Evolutionary conservation across 192 early-diverging fungal species (phyloP).

Genomic region (Linnemannia elongata): DNA sequence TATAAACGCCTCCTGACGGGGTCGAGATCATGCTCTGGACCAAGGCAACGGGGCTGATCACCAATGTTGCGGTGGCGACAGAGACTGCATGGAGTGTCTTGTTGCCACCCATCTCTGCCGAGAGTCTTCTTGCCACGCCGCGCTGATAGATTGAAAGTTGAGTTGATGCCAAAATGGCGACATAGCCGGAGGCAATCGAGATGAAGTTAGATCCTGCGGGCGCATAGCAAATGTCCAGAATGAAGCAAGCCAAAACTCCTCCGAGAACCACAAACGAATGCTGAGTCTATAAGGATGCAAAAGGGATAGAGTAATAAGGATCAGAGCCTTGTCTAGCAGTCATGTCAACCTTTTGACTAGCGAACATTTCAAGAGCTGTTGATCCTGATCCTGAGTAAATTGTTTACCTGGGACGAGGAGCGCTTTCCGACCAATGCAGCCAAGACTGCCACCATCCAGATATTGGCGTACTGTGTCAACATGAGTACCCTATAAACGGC

Average conservation of each 20-base stretch:
- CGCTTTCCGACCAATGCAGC: constrained; percentile 46
- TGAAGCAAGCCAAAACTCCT: constrained; percentile 33
- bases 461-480: constrained; percentile 59
- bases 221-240: constrained; percentile 35
- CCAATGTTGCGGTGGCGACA: constrained; percentile 36
- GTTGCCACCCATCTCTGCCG: constrained; percentile 55
- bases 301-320: background rate
- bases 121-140: constrained; percentile 48
- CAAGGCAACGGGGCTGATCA: constrained; percentile 55
- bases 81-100: constrained; percentile 45
- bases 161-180: constrained; percentile 38
- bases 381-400: background rate
- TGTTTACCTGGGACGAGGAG: constrained; percentile 36
- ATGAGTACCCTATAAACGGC: constrained; percentile 46
- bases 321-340: background rate
- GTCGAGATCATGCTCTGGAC: constrained; percentile 45
- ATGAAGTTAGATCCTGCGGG: constrained; percentile 37
- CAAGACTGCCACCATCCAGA: constrained; percentile 56
- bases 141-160: constrained; percentile 54
- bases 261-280: constrained; percentile 41
- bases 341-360: background rate
- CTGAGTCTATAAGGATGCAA: constrained; percentile 15
- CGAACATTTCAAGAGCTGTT: background rate
- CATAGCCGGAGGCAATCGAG: constrained; percentile 41
- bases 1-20: constrained; percentile 17